Evolutionary conservation across 208 protist genomes (phyloP).

Genomic region (Wallacemonas sp.): DNA sequence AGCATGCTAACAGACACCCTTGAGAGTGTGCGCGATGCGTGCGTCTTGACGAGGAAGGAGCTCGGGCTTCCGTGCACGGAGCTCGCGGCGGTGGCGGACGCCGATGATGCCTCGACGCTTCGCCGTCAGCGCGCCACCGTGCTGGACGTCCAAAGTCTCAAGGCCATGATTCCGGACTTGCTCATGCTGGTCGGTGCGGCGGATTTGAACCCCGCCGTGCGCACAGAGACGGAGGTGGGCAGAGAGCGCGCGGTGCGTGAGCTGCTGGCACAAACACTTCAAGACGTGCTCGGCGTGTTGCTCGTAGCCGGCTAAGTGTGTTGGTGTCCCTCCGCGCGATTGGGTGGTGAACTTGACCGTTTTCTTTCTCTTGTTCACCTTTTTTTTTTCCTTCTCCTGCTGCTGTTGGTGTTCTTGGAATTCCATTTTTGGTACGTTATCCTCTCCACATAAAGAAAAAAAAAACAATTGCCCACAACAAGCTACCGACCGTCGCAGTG

Average conservation of each 20-base stretch:
- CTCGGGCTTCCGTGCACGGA: neutral
- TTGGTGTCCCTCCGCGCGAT: neutral
- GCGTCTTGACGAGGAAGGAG: neutral
- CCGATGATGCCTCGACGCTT: neutral
- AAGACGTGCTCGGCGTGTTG: neutral
- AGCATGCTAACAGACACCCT: constrained; percentile 12
- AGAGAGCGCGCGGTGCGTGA: neutral
- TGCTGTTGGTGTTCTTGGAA: too few relatives aligned
- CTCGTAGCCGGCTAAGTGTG: neutral
- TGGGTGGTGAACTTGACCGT: neutral
- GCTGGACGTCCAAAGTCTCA: constrained; percentile 6
- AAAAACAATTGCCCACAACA: too few relatives aligned
- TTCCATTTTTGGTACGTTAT: too few relatives aligned
- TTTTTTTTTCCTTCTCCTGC: too few relatives aligned
- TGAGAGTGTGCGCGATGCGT: neutral
- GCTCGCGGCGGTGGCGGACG: neutral
- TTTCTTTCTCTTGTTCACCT: constrained; percentile 2
- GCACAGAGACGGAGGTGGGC: constrained; percentile 8
- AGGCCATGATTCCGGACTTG: constrained; percentile 3
- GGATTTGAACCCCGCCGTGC: neutral
- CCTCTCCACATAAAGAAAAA: too few relatives aligned
- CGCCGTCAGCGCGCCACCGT: neutral
- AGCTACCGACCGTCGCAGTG: too few relatives aligned
- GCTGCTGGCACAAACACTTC: neutral
- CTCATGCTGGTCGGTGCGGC: neutral